Evolutionary conservation across 345 rosid species (phyloP), one percentile per base, ranked within the genome.

Genomic region (Brassica juncea): DNA sequence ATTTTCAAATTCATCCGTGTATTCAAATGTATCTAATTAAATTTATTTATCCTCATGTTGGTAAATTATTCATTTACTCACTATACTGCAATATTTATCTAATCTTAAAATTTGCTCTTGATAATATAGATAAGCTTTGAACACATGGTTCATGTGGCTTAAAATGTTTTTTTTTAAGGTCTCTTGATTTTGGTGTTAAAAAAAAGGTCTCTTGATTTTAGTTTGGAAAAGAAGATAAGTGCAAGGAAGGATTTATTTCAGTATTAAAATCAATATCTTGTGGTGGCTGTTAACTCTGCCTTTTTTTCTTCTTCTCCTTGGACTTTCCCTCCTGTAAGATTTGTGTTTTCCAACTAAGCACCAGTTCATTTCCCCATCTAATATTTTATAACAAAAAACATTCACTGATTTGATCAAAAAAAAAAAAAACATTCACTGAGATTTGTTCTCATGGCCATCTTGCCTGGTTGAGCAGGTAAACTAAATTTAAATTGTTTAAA

Each of bases 141-240:
- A 70, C 75, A 54, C 67, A 80, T 64, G 79, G 67, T 39, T 86
- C 84, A 1, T 80, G 90, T 88, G 94, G 97, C 75, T 76, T 30
- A 66, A 84, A 75, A 47, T 47, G 55, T 5, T 21, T 58, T 23
- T 75, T 47, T 21, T 19, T 19, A 19, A 19, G 21, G 21, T 19
- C 21, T 19, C 21, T 19, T 19, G 21, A 19, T 19, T 30, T 30
- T 30, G 31, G 21, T 19, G 21, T 19, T 19, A 19, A 19, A 19
- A 19, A 30, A 30, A 28, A 42, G 73, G 52, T 68, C 70, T 82
- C 80, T 74, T 79, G 88, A 87, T 72, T 47, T 76, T 68, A 77
- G 15, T 77, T 66, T 67, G 82, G 64, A 88, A 73, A 44, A 74
- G 86, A 84, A 79, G 87, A 88, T 88, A 87, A 89, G 86, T 67